Percentiles rank a stretch among this genome's conserved stretches.
Evolutionary conservation across 352 stramenopile species (phyloP).

Genomic region (Globisporangium rhizosaccharum): DNA sequence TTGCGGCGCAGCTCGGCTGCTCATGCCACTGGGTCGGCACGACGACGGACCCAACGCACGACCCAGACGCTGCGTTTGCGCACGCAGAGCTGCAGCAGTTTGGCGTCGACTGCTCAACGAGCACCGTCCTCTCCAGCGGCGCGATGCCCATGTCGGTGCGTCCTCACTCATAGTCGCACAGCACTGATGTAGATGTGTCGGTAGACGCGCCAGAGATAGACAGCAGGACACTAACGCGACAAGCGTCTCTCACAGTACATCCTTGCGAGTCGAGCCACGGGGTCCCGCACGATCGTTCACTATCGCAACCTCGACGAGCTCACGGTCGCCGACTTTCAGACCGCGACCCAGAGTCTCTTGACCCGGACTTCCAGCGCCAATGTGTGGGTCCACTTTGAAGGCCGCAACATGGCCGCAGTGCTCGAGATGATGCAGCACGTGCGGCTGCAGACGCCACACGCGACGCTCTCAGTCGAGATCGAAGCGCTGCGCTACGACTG

Average conservation of each 20-base stretch:
- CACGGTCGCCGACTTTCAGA: slow-evolving; percentile 30
- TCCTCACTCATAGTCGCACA: background rate
- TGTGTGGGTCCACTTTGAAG: slow-evolving; percentile 69
- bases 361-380: slow-evolving; percentile 2
- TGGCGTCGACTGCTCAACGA: slow-evolving; percentile 39
- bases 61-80: slow-evolving; percentile 54
- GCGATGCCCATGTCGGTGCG: slow-evolving; percentile 62
- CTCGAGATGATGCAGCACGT: slow-evolving; percentile 51
- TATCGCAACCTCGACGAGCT: slow-evolving; percentile 55
- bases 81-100: slow-evolving; percentile 34
- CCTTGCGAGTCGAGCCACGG: slow-evolving; percentile 50
- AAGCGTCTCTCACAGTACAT: slow-evolving; percentile 41
- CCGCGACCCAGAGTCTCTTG: slow-evolving; percentile 20
- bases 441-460: slow-evolving; percentile 11
- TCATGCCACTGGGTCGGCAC: slow-evolving; percentile 57
- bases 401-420: slow-evolving; percentile 58
- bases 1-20: slow-evolving; percentile 53
- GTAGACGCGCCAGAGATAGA: too few relatives aligned
- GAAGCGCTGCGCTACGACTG: slow-evolving; percentile 67
- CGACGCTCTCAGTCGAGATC: slow-evolving; percentile 55
- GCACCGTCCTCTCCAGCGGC: slow-evolving; percentile 30
- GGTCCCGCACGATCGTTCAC: slow-evolving; percentile 69
- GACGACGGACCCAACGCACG: slow-evolving; percentile 39
- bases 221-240: too few relatives aligned
- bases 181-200: too few relatives aligned